Percentiles rank a stretch among this genome's conserved stretches.
phyloP scores from a whole-genome alignment of 306 rosid genomes.

The Oxytropis ochrocephala region DNA sequence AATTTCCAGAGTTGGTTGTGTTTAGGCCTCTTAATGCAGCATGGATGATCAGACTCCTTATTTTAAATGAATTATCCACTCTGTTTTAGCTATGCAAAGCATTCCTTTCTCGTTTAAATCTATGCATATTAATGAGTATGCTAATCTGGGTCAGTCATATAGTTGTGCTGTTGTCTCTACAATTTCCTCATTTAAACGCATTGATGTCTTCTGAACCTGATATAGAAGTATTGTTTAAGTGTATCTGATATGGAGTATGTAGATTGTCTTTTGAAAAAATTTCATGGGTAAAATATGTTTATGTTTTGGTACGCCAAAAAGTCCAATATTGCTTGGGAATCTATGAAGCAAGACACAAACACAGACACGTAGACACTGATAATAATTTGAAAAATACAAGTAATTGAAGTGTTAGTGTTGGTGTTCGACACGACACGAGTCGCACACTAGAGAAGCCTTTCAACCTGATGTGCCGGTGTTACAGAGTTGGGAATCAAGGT shows the following conservation, averaged over 20 bases:
- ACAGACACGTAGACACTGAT: too few relatives aligned
- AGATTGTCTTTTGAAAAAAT: not conserved
- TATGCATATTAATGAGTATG: not conserved
- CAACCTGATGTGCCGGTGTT: too few relatives aligned
- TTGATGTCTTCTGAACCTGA: conserved; percentile 3
- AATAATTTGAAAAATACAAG: too few relatives aligned
- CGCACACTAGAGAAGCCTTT: too few relatives aligned
- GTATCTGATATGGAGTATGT: not conserved
- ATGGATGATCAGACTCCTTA: not conserved
- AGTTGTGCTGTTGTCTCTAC: not conserved
- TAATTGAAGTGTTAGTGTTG: too few relatives aligned
- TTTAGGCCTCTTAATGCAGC: too few relatives aligned
- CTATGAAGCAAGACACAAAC: too few relatives aligned
- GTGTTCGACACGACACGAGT: too few relatives aligned
- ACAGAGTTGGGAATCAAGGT: too few relatives aligned
- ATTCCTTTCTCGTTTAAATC: not conserved
- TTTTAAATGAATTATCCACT: conserved; percentile 3
- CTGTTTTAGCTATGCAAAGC: not conserved
- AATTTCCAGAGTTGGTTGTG: not conserved
- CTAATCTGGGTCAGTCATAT: not conserved
- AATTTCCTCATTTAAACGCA: not conserved
- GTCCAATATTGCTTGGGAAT: too few relatives aligned
- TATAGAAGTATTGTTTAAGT: not conserved
- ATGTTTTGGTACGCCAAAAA: too few relatives aligned
- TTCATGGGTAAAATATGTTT: not conserved